Base-by-base conservation (phyloP, 345 rosid genomes). In the Melaleuca alternifolia region DNA sequence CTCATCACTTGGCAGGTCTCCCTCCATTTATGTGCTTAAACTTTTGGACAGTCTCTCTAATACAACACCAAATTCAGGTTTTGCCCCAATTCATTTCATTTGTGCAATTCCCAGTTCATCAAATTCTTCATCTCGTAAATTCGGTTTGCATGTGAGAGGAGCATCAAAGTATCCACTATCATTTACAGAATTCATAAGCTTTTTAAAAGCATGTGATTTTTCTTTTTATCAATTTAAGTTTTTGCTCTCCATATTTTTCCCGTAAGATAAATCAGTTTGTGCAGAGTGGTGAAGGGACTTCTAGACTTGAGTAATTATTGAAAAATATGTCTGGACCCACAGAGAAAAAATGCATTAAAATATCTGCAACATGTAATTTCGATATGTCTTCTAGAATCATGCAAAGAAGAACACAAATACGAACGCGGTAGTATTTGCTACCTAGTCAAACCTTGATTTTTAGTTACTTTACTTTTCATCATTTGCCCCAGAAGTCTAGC, bases 231-330 rank as follows among this genome's bases (percentile, higher is more conserved):
- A n/a, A 3, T n/a, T 1, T 37, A 18, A 33, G 46, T 2, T 71
- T 71, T 2, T 0, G 0, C 2, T 33, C 0, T 71, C 2, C 2
- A 20, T 33, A 3, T 33, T 33, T 71, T 18, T 37, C 3, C 79
- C 0, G 0, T 41, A 1, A 33, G 12, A 10, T 11, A 71, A 71
- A 9, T 71, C 5, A 0, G 0, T 71, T 11, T 8, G 10, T 2
- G 11, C n/a, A 6, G 33, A 23, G 15, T 23, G 20, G 16, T 30
- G 77, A 65, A 65, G 12, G 11, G 5, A 20, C 11, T 33, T 33
- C 79, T 33, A 59, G 79, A 65, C 12, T 0, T 15, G 46, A 65
- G 23, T 65, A 16, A 65, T 65, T 65, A 65, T 33, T 18, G 11
- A 15, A 65, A 33, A 71, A 18, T 37, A 71, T 71, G 79, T 71